phyloP scores from a whole-genome alignment of 2,329 filamentous ascomycete genomes.

The Cryphonectria japonica region DNA sequence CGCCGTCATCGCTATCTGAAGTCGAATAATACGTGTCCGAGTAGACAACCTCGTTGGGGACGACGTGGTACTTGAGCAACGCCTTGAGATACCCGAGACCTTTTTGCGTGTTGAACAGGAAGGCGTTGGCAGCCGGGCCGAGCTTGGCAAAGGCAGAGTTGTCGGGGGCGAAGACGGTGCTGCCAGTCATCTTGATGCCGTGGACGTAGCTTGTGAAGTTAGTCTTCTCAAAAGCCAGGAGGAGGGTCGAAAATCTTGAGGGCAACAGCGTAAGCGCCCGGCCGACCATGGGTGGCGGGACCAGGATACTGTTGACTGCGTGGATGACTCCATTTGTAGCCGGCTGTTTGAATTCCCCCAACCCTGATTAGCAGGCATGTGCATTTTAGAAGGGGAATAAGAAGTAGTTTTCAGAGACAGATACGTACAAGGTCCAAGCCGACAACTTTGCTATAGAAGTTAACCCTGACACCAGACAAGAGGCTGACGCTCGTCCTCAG shows the following conservation, averaged over 20 bases:
- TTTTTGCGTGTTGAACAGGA: conserved; percentile 76
- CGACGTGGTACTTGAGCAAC: conserved; percentile 78
- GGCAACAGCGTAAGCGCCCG: conserved; percentile 67
- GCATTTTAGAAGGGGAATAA: not conserved
- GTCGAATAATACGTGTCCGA: conserved; percentile 75
- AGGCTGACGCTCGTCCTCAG: conserved; percentile 68
- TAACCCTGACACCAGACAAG: conserved; percentile 67
- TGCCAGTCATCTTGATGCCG: conserved; percentile 59
- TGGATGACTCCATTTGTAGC: conserved; percentile 83
- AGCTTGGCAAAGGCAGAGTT: conserved; percentile 82
- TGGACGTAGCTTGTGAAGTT: conserved; percentile 67
- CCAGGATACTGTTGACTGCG: conserved; percentile 72
- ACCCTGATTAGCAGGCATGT: not conserved
- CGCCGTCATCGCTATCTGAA: conserved; percentile 30
- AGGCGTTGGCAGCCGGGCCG: conserved; percentile 74
- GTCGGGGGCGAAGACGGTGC: conserved; percentile 79
- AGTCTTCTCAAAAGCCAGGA: conserved; percentile 75
- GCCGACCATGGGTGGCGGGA: conserved; percentile 71
- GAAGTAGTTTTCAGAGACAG: not conserved
- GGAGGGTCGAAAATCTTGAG: conserved; percentile 75
- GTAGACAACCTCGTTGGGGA: conserved; percentile 76
- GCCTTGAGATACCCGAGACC: conserved; percentile 78
- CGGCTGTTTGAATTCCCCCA: conserved; percentile 46
- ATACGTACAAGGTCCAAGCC: conserved; percentile 68
- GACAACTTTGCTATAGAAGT: conserved; percentile 75